Base-by-base conservation (phyloP, 148 eudicot species). In the Rhododendron vialii region DNA sequence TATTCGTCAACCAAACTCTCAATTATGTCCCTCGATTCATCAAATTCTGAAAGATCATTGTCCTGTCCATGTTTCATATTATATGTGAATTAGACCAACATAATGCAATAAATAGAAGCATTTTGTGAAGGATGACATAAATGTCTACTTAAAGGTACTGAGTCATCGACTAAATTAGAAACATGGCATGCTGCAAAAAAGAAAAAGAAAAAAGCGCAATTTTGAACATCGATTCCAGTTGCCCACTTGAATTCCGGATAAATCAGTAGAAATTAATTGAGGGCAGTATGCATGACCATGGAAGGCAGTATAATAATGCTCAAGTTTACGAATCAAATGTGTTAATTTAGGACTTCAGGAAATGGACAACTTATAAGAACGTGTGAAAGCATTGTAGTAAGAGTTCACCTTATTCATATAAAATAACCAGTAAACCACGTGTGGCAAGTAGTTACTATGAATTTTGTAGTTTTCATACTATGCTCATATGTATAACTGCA, bases 21-120 rank as follows among this genome's bases (percentile, higher is more conserved):
- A 63, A 98, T 94, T 87, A 94, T 92, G 87, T 95, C 99, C 89
- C 98, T 94, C 61, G 99, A 95, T 91, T 98, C 99, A 84, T 98
- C 99, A 87, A 98, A 92, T 86, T 98, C 99, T 0, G 99, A 95
- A 88, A 98, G 94, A 94, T 98, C 99, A 92, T 98, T 98, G 88
- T 95, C 98, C 98, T 98, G 94, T 67, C 73, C 89, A 89, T 50
- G 85, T 87, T 88, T 59, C 83, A 73, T 13, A 43, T 35, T 15
- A 59, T 8, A 86, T 12, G 7, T 55, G 65, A 83, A 81, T 84
- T 65, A 76, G 73, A 74, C 50, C 33, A 20, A 51, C 14, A 10
- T 48, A 47, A 74, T 22, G 22, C 73, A 67, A 10, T 67, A 67
- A n/a, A 67, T 67, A 10, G 30, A 26, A 67, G 73, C 30, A n/a